Evolutionary conservation across 2,329 filamentous ascomycete genomes (phyloP), one percentile per base, ranked within the genome.

Genomic region (Fusarium algeriense): DNA sequence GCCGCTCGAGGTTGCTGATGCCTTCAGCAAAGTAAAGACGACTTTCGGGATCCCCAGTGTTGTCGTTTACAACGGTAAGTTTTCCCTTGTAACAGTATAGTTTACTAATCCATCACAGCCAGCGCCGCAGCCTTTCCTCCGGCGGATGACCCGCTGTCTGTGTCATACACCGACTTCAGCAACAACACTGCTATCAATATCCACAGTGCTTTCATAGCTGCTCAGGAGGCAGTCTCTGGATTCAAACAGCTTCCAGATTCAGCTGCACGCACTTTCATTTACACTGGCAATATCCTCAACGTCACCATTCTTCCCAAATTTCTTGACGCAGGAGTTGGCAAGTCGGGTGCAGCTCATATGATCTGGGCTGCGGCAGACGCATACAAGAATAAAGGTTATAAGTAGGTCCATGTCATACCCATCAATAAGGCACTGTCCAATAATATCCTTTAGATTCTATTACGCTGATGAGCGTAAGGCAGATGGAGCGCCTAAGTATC

Each of bases 391-490:
- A 62, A 74, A 38, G 81, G 82, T 44, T 80, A 69, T 71, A 81
- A 80, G 81, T 77, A 75, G 52, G 77, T 6, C 10, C 28, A 23
- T 23, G 20, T 23, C 20, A 23, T 23, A 23, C 4, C 20, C 20
- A 23, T 23, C 20, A 23, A 23, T 23, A 23, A 23, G 4, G 20
- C 20, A 23, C 20, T 23, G 20, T 23, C 20, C 20, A 23, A 23
- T 57, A 28, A 62, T 11, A 11, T 2, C 14, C 45, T 60, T 6
- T 65, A 87, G 85, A 43, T 88, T 88, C 70, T 87, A 87, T 68
- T 88, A 84, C 59, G 83, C 78, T 6, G 85, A 88, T 54, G 83
- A 88, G 71, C 79, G 85, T 14, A 81, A 81, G 14, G 61, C 76
- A 0, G 80, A 85, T 53, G 85, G 85, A 0, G 55, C 73, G 3